Evolutionary conservation across 768 basidiomycete genomes (phyloP).

Genomic region (Boletus sensibilis): DNA sequence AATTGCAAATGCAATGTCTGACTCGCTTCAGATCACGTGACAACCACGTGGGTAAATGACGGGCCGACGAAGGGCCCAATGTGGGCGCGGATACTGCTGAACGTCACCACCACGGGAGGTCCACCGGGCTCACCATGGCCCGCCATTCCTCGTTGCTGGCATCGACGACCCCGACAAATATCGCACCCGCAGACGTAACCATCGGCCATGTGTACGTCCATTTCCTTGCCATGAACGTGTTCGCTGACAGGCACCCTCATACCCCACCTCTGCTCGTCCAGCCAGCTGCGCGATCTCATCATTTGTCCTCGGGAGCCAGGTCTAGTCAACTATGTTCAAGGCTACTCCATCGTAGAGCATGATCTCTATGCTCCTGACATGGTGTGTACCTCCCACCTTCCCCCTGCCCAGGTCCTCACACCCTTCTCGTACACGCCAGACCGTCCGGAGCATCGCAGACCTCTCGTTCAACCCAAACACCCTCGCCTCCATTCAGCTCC

Average conservation of each 20-base stretch:
- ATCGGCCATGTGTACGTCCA: conserved; percentile 63
- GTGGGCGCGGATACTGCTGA: not conserved
- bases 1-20: not conserved
- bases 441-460: conserved; percentile 48
- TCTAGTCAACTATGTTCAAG: conserved; percentile 60
- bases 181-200: conserved; percentile 44
- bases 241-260: conserved; percentile 10
- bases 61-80: conserved; percentile 12
- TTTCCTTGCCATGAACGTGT: conserved; percentile 1
- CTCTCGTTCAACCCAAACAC: conserved; percentile 64
- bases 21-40: conserved; percentile 21
- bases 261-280: conserved; percentile 27
- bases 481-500: conserved; percentile 54
- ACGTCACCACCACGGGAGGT: conserved; percentile 8
- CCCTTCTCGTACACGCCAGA: conserved; percentile 30
- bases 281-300: conserved; percentile 77
- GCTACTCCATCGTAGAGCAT: conserved; percentile 56
- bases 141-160: conserved; percentile 45
- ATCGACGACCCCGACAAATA: conserved; percentile 41
- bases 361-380: conserved; percentile 47
- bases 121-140: conserved; percentile 39
- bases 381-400: conserved; percentile 37
- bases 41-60: conserved; percentile 16
- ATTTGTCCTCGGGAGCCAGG: conserved; percentile 69
- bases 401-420: conserved; percentile 15